Evolutionary conservation across 192 early-diverging fungal genomes (phyloP).

Genomic region (Entomortierella parvispora): DNA sequence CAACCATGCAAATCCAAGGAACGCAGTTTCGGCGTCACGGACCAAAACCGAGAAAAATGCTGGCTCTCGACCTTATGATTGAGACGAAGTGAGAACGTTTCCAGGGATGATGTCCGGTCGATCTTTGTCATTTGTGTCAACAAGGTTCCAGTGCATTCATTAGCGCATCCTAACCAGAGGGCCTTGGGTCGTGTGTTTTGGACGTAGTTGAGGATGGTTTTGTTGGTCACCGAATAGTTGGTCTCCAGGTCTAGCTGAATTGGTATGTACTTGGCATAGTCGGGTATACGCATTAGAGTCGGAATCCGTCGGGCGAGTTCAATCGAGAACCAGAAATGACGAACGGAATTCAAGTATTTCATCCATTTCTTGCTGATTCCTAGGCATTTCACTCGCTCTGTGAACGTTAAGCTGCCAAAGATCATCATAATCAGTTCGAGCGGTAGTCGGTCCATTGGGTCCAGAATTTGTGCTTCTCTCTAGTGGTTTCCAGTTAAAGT

Average conservation of each 20-base stretch:
- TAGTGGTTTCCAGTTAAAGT: neutral
- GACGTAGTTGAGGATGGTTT: conserved; percentile 25
- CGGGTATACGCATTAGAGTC: neutral
- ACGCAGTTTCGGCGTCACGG: conserved; percentile 24
- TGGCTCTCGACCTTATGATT: conserved; percentile 33
- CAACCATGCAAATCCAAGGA: conserved; percentile 28
- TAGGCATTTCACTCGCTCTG: conserved; percentile 26
- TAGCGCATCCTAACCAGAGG: conserved; percentile 22
- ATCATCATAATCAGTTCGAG: conserved; percentile 32
- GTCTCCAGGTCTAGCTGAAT: conserved; percentile 2
- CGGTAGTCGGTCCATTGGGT: conserved; percentile 40
- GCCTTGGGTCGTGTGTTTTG: conserved; percentile 24
- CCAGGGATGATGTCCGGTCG: conserved; percentile 19
- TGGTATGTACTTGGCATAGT: conserved; percentile 17
- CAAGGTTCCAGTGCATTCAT: conserved; percentile 13
- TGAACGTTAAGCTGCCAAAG: conserved; percentile 27
- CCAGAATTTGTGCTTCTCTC: conserved; percentile 27
- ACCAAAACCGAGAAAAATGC: conserved; percentile 35
- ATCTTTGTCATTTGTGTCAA: conserved; percentile 20
- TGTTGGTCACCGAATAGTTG: conserved; percentile 44
- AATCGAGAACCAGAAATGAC: conserved; percentile 34
- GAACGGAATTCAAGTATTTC: conserved; percentile 20
- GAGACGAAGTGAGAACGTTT: conserved; percentile 16
- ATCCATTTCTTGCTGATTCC: conserved; percentile 44
- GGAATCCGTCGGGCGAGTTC: conserved; percentile 21